These are phyloP conservation scores for Cutaneotrichosporon sp. DNA, from an alignment of 1,284 basidiomycete genomes.

Conservation along the genomic window DNA sequence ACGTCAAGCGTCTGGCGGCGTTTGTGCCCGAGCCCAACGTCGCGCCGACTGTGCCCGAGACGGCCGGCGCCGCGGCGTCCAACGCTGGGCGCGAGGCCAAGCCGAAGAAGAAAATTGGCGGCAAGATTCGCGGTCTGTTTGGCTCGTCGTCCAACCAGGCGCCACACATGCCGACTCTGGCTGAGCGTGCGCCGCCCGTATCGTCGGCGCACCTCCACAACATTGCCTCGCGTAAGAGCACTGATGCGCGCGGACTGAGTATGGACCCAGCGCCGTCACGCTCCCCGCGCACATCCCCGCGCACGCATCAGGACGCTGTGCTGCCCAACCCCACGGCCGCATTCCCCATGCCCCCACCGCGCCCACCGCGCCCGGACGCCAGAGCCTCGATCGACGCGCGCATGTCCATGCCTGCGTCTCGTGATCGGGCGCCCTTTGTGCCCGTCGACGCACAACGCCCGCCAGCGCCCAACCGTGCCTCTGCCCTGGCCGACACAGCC, in stretches of 20 bases:
- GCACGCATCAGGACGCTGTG: no score
- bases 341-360: background rate
- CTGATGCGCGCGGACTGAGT: background rate
- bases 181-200: constrained; percentile 17
- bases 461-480: background rate
- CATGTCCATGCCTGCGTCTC: background rate
- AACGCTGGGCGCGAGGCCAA: constrained; percentile 17
- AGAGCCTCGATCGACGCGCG: background rate
- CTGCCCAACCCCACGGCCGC: background rate
- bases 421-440: background rate
- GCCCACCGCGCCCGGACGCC: background rate
- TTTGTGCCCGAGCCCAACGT: constrained; percentile 5
- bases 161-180: constrained; percentile 17
- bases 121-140: constrained; percentile 36
- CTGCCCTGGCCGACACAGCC: constrained; percentile 12
- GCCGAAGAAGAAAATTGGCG: constrained; percentile 30
- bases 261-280: no score
- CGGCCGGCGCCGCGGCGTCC: background rate
- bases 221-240: background rate
- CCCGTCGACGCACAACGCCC: background rate
- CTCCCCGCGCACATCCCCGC: no score
- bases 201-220: constrained; percentile 9
- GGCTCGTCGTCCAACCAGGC: constrained; percentile 18
- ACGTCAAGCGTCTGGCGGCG: constrained; percentile 14
- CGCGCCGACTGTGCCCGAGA: constrained; percentile 17